Percentiles rank a stretch among this genome's conserved stretches.
phyloP scores from a whole-genome alignment of 2,329 filamentous ascomycete species.

The Colletotrichum chlorophyti region DNA sequence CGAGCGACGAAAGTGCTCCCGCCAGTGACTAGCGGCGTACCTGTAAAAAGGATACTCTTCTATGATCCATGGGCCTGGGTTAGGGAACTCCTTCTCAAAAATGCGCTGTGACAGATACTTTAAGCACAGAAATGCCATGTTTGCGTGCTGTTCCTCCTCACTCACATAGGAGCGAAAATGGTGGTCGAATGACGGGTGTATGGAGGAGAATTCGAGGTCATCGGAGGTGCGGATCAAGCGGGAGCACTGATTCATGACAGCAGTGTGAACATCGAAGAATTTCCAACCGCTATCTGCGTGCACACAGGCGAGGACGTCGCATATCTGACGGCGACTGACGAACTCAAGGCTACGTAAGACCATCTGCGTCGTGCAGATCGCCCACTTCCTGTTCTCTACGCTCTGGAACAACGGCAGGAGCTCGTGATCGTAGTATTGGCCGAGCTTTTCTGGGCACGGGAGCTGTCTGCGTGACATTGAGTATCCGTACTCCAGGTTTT shows the following conservation, averaged over 20 bases:
- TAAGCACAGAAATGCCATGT: conserved; percentile 31
- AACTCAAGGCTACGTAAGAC: background rate
- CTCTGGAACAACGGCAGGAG: conserved; percentile 32
- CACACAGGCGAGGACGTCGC: conserved; percentile 16
- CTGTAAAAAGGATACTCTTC: conserved; percentile 25
- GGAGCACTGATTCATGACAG: conserved; percentile 17
- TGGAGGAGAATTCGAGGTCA: background rate
- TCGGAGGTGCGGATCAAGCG: conserved; percentile 21
- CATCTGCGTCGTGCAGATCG: background rate
- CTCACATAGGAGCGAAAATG: conserved; percentile 22
- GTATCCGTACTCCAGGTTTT: background rate
- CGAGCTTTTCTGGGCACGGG: conserved; percentile 23
- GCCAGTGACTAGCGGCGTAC: conserved; percentile 30
- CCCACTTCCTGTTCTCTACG: conserved; percentile 15
- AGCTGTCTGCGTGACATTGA: background rate
- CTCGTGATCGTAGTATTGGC: conserved; percentile 25
- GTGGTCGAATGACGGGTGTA: conserved; percentile 12
- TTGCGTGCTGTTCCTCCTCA: conserved; percentile 24
- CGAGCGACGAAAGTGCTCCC: conserved; percentile 16
- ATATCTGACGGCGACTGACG: background rate
- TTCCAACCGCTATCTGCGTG: background rate
- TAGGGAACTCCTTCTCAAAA: background rate
- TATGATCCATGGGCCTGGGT: background rate
- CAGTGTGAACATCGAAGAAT: conserved; percentile 8
- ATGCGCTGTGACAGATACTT: conserved; percentile 27